These are phyloP conservation scores for Beverwykella pulmonaria DNA, from an alignment of 495 filamentous ascomycete genomes.

Conservation along the genomic window DNA sequence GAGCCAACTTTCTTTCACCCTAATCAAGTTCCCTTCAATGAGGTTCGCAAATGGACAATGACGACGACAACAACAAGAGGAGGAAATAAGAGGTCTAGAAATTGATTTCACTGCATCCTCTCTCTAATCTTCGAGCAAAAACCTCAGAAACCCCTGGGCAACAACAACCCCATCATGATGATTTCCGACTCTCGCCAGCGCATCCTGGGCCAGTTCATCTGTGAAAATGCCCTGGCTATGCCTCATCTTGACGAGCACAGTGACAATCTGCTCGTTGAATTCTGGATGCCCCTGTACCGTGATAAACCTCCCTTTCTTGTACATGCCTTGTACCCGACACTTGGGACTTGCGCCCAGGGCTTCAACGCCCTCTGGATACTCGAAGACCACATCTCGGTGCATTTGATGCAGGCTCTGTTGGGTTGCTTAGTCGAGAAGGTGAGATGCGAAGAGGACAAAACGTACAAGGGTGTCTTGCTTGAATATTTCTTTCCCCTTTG, in stretches of 20 bases:
- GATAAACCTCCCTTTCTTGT: conserved; percentile 64
- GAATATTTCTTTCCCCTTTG: conserved; percentile 73
- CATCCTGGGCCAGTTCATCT: conserved; percentile 65
- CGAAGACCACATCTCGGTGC: conserved; percentile 80
- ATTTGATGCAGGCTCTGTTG: conserved; percentile 79
- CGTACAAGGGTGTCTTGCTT: conserved; percentile 67
- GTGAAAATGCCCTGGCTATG: conserved; percentile 66
- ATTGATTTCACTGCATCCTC: not conserved
- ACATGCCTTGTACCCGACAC: conserved; percentile 83
- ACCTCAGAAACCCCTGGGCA: conserved; percentile 69
- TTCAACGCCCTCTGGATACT: conserved; percentile 63
- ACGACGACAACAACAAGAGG: no score
- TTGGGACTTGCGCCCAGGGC: conserved; percentile 65
- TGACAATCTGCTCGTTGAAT: conserved; percentile 74
- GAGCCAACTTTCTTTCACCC: no score
- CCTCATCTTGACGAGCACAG: conserved; percentile 65
- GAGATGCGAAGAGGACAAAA: conserved; percentile 3
- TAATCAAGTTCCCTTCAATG: no score
- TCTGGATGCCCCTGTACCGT: conserved; percentile 93
- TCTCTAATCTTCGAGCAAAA: conserved; percentile 61
- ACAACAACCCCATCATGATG: conserved; percentile 77
- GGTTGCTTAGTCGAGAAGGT: conserved; percentile 17
- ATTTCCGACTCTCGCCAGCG: conserved; percentile 63
- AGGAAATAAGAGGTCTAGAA: no score
- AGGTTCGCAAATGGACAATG: no score